A percentile compares a stretch with the other conserved stretches of the same genome.
These are phyloP conservation scores for Baorangia bicolor DNA, from an alignment of 768 basidiomycete species.

Conservation along the genomic window DNA sequence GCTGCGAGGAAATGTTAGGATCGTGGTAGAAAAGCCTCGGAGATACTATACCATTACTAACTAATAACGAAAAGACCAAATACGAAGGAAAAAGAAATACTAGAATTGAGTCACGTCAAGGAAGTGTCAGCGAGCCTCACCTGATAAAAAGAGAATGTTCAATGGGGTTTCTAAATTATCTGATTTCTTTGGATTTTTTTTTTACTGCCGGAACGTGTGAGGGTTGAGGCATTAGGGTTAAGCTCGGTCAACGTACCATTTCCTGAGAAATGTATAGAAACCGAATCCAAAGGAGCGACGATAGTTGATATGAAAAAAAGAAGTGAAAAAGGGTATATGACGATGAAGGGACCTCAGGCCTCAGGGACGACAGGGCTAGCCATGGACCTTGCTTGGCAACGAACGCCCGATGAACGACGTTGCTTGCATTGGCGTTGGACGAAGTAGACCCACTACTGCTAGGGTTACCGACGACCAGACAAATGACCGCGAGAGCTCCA, in stretches of 20 bases:
- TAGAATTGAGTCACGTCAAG: too few relatives aligned
- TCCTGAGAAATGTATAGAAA: background rate
- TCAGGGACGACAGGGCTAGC: background rate
- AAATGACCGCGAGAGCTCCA: background rate
- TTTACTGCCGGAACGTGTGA: background rate
- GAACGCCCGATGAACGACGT: background rate
- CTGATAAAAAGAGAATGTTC: too few relatives aligned
- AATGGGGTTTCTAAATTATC: too few relatives aligned
- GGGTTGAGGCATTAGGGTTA: background rate
- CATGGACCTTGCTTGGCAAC: background rate
- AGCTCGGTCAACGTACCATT: background rate
- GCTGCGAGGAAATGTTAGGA: too few relatives aligned
- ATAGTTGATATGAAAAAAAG: background rate
- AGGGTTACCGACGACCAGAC: background rate
- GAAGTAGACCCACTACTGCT: background rate
- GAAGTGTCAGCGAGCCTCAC: too few relatives aligned
- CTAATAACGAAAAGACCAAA: too few relatives aligned
- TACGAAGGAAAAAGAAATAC: too few relatives aligned
- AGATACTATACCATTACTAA: too few relatives aligned
- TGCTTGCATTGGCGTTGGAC: background rate
- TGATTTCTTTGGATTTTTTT: too few relatives aligned
- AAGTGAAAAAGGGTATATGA: slow-evolving; percentile 9
- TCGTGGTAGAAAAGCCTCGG: too few relatives aligned
- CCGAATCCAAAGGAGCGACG: background rate
- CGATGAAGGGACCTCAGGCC: background rate